Evolutionary conservation across 2,329 filamentous ascomycete genomes (phyloP), one percentile per base, ranked within the genome.

Genomic region (Neopestalotiopsis sp.): DNA sequence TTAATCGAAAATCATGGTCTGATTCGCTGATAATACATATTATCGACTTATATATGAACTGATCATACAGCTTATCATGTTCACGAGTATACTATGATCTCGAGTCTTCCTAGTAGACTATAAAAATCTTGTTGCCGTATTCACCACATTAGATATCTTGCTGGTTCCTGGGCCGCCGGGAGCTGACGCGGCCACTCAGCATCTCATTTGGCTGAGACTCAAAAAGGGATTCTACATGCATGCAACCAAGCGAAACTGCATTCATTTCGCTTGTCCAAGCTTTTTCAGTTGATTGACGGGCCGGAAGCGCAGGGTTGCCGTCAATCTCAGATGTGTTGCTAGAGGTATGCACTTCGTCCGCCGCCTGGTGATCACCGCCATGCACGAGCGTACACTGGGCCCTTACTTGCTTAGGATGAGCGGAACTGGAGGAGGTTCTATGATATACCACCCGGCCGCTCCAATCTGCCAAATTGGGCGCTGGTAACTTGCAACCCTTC

Each of bases 141-240:
- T 38, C 34, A 38, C 34, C 34, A 38, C 6, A 38, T 38, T 9
- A 38, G 34, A 38, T 38, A 28, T 28, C 24, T 28, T 28, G 24
- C 34, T 38, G 34, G 34, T 38, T 38, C 34, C 34, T 38, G 34
- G 34, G 34, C 10, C 34, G 6, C 34, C 34, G 1, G 20, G 45
- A 53, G 45, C 45, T 53, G 45, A 53, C 45, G 45, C 45, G 45
- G 45, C 45, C 45, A n/a, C 17, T 53, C 45, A 20, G 45, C 20
- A 20, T n/a, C 45, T 53, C 45, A 53, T 53, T 20, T 53, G 45
- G 45, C n/a, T 53, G 45, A 53, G 45, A 53, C 45, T 53, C 45
- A 53, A 53, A 38, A 53, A 53, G 45, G 45, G 45, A 53, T 53
- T 53, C 20, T 53, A 20, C 45, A 53, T 53, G 45, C 45, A 53